Conservation (phyloP, 495 filamentous ascomycete genomes). For the Hypoxylon crocopeplum region DNA sequence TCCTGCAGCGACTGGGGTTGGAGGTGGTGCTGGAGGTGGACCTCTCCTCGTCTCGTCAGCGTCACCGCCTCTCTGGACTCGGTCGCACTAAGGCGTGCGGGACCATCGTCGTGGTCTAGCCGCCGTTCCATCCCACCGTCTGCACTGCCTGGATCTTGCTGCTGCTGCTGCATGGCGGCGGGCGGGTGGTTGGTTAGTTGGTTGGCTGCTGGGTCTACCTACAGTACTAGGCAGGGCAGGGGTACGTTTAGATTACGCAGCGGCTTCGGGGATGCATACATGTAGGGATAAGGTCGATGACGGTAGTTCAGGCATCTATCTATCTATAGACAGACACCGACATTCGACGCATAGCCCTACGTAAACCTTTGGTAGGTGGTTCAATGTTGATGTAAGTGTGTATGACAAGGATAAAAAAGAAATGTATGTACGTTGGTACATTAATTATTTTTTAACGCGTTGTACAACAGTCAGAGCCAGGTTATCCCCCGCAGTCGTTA, state of each 20-base stretch:
- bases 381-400: too few species aligned
- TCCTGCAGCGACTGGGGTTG: too few species aligned
- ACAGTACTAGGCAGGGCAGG: conserved; percentile 7
- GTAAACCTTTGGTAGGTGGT: too few species aligned
- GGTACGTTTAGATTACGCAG: conserved; percentile 18
- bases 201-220: conserved; percentile 2
- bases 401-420: neutral
- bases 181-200: conserved; percentile 1
- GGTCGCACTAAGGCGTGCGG: conserved; percentile 1
- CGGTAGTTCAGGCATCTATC: too few species aligned
- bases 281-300: conserved; percentile 5
- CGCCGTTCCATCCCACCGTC: conserved; percentile 19
- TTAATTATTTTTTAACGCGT: neutral
- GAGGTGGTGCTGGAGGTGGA: conserved; percentile 6
- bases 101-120: conserved; percentile 16
- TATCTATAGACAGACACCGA: neutral
- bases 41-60: neutral
- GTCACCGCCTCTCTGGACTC: conserved; percentile 21
- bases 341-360: too few species aligned
- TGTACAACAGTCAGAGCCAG: conserved; percentile 3
- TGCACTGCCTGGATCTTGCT: conserved; percentile 13
- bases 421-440: neutral
- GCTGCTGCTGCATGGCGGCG: conserved; percentile 14
- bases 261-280: neutral
- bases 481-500: conserved; percentile 21